phyloP scores from a whole-genome alignment of 768 basidiomycete species.

The Neoboletus subvelutipes region DNA sequence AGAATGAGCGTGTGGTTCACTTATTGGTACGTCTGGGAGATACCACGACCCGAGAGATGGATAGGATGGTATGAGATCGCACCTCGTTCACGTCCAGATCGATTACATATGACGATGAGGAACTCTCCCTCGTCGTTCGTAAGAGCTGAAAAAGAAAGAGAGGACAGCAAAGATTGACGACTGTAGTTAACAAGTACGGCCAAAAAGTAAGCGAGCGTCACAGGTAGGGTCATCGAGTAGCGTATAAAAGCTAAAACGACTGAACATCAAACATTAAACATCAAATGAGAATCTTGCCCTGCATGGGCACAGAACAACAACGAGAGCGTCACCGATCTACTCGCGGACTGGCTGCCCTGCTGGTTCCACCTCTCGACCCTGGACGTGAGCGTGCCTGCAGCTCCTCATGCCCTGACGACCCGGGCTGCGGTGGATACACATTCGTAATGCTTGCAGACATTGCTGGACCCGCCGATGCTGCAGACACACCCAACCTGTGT shows the following conservation, averaged over 20 bases:
- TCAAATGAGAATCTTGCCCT: no score
- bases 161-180: no score
- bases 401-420: slow-evolving; percentile 24
- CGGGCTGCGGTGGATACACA: slow-evolving; percentile 54
- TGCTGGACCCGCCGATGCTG: slow-evolving; percentile 41
- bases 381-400: slow-evolving; percentile 29
- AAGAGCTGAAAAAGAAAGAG: no score
- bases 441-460: slow-evolving; percentile 72
- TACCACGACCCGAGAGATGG: not conserved
- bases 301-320: no score
- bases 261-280: no score
- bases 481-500: slow-evolving; percentile 9
- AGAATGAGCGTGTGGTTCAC: not conserved
- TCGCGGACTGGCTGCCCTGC: no score
- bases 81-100: slow-evolving; percentile 81
- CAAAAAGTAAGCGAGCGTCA: no score
- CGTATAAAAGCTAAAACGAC: no score
- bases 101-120: slow-evolving; percentile 75
- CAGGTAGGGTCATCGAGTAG: no score
- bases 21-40: not conserved
- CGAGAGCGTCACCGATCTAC: no score
- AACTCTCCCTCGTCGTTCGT: slow-evolving; percentile 39
- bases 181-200: no score
- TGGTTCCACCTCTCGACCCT: slow-evolving; percentile 4
- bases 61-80: slow-evolving; percentile 19